phyloP scores from a whole-genome alignment of 129 eudicot species.

The Arctium lappa region DNA sequence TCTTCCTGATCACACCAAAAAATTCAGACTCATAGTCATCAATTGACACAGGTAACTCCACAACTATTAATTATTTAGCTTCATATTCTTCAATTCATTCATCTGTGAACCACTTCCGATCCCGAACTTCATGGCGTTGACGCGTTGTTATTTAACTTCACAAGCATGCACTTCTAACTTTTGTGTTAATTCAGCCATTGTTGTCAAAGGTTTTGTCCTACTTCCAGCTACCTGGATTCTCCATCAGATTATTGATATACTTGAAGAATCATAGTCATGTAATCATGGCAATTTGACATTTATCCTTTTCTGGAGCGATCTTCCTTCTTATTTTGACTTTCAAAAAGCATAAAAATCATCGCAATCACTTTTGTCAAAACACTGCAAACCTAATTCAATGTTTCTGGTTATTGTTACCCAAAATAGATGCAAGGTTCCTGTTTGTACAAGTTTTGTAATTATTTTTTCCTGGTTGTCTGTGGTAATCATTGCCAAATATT shows the following conservation, averaged over 20 bases:
- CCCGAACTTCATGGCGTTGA: not conserved
- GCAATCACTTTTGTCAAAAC: not conserved
- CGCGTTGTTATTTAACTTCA: not conserved
- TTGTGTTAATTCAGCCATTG: not conserved
- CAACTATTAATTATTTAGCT: not conserved
- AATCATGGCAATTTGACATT: not conserved
- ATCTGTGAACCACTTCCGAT: not conserved
- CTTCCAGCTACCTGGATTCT: too few species aligned
- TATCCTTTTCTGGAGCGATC: not conserved
- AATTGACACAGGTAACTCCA: constrained; percentile 23
- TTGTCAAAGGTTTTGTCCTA: not conserved
- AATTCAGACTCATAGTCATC: not conserved
- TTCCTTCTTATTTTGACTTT: not conserved
- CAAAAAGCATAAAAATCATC: not conserved
- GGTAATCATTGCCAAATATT: not conserved
- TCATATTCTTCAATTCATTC: not conserved
- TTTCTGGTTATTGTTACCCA: not conserved
- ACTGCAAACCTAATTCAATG: not conserved
- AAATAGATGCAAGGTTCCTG: not conserved
- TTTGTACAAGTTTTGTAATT: not conserved
- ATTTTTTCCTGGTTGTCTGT: not conserved
- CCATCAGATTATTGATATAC: not conserved
- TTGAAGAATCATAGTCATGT: not conserved
- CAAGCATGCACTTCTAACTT: not conserved
- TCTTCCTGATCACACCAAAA: not conserved